Conservation (phyloP, 2,329 filamentous ascomycete genomes). For the Pseudogymnoascus sp. region DNA sequence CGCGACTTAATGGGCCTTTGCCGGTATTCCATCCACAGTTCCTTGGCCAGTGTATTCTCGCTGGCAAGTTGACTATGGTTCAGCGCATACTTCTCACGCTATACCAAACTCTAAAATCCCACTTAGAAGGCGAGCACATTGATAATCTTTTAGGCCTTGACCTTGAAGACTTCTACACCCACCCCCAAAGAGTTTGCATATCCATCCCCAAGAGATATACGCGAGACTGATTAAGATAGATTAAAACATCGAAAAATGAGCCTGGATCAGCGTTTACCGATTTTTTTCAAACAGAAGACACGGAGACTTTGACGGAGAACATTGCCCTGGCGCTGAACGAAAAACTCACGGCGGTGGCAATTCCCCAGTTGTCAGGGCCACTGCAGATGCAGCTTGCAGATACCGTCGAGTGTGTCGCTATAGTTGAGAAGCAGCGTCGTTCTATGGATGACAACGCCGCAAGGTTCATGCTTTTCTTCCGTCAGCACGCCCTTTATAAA, state of each 20-base stretch:
- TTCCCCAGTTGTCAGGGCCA: constrained; percentile 74
- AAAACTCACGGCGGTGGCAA: constrained; percentile 64
- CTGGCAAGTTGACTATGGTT: constrained; percentile 67
- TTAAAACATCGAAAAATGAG: constrained; percentile 19
- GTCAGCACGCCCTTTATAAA: constrained; percentile 68
- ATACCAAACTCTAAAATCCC: constrained; percentile 73
- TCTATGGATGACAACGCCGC: constrained; percentile 89
- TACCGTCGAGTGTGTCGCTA: constrained; percentile 75
- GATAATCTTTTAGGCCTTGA: constrained; percentile 69
- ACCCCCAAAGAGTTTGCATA: constrained; percentile 21
- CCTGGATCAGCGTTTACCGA: constrained; percentile 42
- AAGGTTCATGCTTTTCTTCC: constrained; percentile 80
- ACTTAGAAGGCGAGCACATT: constrained; percentile 71
- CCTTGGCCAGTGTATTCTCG: constrained; percentile 76
- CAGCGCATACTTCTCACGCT: constrained; percentile 67
- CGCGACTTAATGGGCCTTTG: constrained; percentile 76
- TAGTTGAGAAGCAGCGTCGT: constrained; percentile 77
- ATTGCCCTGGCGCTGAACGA: constrained; percentile 67
- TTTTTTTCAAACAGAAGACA: constrained; percentile 42
- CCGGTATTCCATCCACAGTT: constrained; percentile 92
- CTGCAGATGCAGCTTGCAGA: constrained; percentile 82
- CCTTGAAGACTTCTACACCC: constrained; percentile 51
- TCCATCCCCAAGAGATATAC: neutral
- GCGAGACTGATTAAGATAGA: constrained; percentile 18
- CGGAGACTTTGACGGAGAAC: constrained; percentile 63